These are phyloP conservation scores for Apiotrichum siamense DNA, from an alignment of 1,284 basidiomycete genomes.

Conservation along the genomic window DNA sequence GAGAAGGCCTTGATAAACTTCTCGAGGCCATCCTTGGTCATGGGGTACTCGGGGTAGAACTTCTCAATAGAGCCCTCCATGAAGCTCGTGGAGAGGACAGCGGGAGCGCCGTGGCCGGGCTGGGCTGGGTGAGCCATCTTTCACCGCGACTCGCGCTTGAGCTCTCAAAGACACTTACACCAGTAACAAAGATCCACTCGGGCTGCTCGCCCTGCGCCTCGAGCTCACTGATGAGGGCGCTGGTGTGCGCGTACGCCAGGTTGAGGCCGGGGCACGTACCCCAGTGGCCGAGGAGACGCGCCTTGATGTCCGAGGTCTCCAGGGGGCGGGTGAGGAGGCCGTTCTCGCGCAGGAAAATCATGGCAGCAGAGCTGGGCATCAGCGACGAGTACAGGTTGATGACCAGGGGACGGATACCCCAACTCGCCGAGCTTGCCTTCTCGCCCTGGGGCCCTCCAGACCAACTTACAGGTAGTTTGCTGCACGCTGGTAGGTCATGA, in stretches of 20 bases:
- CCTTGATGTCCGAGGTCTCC: constrained; percentile 64
- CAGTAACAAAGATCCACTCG: constrained; percentile 57
- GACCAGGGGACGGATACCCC: not conserved
- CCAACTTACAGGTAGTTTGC: constrained; percentile 44
- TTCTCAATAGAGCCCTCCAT: constrained; percentile 82
- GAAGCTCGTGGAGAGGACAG: constrained; percentile 71
- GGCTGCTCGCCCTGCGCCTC: constrained; percentile 49
- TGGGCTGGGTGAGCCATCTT: constrained; percentile 41
- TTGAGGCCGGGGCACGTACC: constrained; percentile 58
- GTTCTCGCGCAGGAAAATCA: constrained; percentile 73
- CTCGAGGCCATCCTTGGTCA: constrained; percentile 59
- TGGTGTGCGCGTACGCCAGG: constrained; percentile 73
- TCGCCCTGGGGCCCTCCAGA: no score
- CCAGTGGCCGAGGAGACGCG: constrained; percentile 61
- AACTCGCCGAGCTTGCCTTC: not conserved
- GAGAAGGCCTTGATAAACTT: constrained; percentile 49
- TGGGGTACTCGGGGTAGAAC: constrained; percentile 67
- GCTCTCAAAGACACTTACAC: no score
- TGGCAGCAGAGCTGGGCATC: constrained; percentile 32
- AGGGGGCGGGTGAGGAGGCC: constrained; percentile 61
- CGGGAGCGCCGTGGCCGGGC: constrained; percentile 74
- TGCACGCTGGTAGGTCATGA: constrained; percentile 47
- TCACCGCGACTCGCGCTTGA: no score
- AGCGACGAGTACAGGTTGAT: not conserved
- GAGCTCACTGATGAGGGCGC: constrained; percentile 57